Percentiles rank a stretch among this genome's conserved stretches.
phyloP scores from a whole-genome alignment of 1,284 basidiomycete species.

The Ceratobasidium sp. region DNA sequence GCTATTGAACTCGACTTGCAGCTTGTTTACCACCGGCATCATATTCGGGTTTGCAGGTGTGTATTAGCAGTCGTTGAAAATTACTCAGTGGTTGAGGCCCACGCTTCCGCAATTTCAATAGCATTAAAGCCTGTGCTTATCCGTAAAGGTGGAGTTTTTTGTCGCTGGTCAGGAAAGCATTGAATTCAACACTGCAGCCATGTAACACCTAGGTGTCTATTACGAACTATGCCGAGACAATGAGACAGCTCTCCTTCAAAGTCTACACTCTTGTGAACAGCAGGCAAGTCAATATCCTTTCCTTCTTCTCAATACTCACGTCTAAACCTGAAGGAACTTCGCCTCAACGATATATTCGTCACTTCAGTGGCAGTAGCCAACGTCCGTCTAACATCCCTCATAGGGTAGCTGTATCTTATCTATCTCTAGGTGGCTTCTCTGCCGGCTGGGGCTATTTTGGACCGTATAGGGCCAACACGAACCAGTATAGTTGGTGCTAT shows the following conservation, averaged over 20 bases:
- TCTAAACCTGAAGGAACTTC: slow-evolving; percentile 26
- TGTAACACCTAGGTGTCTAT: slow-evolving; percentile 45
- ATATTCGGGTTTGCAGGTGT: slow-evolving; percentile 47
- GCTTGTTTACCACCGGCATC: slow-evolving; percentile 45
- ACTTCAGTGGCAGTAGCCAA: slow-evolving; percentile 54
- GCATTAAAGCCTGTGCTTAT: slow-evolving; percentile 49
- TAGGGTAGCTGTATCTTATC: not conserved
- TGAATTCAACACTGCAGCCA: too few relatives aligned
- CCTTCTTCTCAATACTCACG: not conserved
- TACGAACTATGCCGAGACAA: slow-evolving; percentile 41
- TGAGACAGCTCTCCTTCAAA: slow-evolving; percentile 35
- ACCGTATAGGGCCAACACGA: slow-evolving; percentile 51
- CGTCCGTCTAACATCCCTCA: slow-evolving; percentile 45
- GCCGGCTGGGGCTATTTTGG: slow-evolving; percentile 53
- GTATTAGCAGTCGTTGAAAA: not conserved
- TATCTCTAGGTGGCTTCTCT: slow-evolving; percentile 51
- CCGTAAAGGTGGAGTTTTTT: slow-evolving; percentile 45
- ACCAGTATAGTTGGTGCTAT: slow-evolving; percentile 51
- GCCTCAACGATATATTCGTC: slow-evolving; percentile 54
- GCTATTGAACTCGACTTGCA: slow-evolving; percentile 7
- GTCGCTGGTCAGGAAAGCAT: not conserved
- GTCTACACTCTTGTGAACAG: slow-evolving; percentile 23
- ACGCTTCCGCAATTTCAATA: not conserved
- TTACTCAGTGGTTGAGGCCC: not conserved
- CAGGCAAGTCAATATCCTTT: not conserved